Base-by-base conservation (phyloP, 2,329 filamentous ascomycete genomes). In the Furcasterigmium sp. region DNA sequence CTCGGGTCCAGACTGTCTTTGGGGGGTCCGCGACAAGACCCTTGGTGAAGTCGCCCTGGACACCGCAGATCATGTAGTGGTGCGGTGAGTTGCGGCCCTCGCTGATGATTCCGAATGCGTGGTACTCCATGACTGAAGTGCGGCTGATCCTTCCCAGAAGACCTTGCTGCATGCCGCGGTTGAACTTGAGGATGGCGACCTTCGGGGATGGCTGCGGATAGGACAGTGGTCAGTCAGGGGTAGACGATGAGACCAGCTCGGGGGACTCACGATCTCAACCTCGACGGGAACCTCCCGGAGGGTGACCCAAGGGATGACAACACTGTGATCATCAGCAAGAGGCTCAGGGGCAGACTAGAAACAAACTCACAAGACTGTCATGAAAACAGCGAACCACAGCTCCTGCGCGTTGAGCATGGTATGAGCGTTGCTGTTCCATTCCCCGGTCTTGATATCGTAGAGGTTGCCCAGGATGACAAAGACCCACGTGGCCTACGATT, bases 21-120 rank as follows among this genome's bases (percentile, higher is more conserved):
- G 64, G 64, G 13, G 64, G 64, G 47, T 67, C 51, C n/a, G 42
- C 46, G n/a, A 68, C 64, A 17, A 68, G 57, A 9, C 53, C 57
- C 45, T 57, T 60, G 2, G 64, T 68, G 20, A 41, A 68, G 48
- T 67, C 64, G 19, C 64, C 64, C 49, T 68, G 64, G 11, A 68
- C 63, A 42, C 64, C 64, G 46, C 64, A 68, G 32, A 67, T 65
- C 62, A 68, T 65, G 51, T 67, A 68, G 50, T 68, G 64, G 48
- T 51, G 57, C 2, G 34, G 35, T 13, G 63, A 58, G 28, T 62
- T 59, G 8, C 54, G 56, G 18, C 63, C 62, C 50, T 66, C 63
- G 51, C 62, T 66, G 49, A 68, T 66, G 46, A 65, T 65, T 9
- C 64, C 64, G 43, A 68, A 67, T 9, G 63, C 64, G 39, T 68